Evolutionary conservation across 2,329 filamentous ascomycete genomes (phyloP), one percentile per base, ranked within the genome.

Genomic region (Hypomyces rosellus): DNA sequence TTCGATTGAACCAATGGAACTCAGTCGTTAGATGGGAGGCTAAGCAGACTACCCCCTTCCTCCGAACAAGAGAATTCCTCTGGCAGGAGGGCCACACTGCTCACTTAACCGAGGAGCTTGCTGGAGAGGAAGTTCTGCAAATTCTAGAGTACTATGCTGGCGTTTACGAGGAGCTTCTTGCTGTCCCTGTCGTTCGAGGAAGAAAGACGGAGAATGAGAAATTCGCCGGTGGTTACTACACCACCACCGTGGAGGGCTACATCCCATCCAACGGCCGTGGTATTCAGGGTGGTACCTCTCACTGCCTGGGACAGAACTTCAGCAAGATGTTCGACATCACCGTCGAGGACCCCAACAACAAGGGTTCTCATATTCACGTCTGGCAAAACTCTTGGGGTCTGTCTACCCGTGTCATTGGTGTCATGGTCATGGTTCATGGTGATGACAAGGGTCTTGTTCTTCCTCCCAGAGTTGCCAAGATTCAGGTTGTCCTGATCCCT

Each of bases 361-460:
- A 88, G 72, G 87, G 88, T 57, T 79, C 85, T 59, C 85, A 89
- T 63, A 74, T 96, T 50, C 75, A 92, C 65, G 91, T 97, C 51
- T 97, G 92, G 91, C 93, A 99, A 70, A 99, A 99, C 76, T 96
- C 90, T 13, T 99, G 93, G 93, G 93, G 93, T 71, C 81, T 99
- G 54, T 97, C 92, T 1, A 99, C 93, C 49, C 89, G 93, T 66
- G 89, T 92, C 51, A 95, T 99, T 58, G 95, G 93, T 74, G 90
- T 97, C 68, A 97, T 97, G 92, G 88, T 96, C 63, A 93, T 99
- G 84, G 90, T 95, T 54, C 93, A 99, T 72, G 86, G 90, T 63
- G 93, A 99, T 67, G 87, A 99, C 74, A 92, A 92, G 71, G 93
- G 93, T 57, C 79, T 99, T 15, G 90, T 97, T 55, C 83, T 97